Base-by-base conservation (phyloP, 2,329 filamentous ascomycete genomes). In the Paecilomyces sp. region DNA sequence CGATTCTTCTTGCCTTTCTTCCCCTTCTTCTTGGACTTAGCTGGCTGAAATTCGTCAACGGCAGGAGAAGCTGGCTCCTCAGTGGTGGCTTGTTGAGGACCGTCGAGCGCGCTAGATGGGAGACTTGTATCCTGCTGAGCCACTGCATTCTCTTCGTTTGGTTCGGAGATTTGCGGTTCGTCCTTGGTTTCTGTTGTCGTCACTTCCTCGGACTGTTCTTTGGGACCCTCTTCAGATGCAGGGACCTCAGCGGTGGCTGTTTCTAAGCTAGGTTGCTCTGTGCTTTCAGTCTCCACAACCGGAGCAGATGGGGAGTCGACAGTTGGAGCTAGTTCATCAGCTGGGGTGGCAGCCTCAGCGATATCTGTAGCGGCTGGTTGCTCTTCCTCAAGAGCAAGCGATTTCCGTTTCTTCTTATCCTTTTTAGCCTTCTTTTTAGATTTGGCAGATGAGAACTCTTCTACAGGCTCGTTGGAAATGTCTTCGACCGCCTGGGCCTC, bases 351-450 rank as follows among this genome's bases (percentile, higher is more conserved):
- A 47, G 41, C 41, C 28, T 47, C 41, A 3, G 41, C n/a, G 15
- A 18, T n/a, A 6, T 18, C 41, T 47, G 41, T 1, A 18, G 41
- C 22, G n/a, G 41, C 41, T 47, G 24, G 24, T 15, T 66, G 41
- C 33, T 66, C 64, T 13, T 64, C 70, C 58, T 70, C 70, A 12
- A 65, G 62, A 7, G 62, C 59, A n/a, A 66, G 63, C 24, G 64
- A 66, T 56, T 70, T 64, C 58, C 66, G 62, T 52, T 68, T 70
- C 58, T 74, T 77, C 66, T 76, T 76, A 25, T 68, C 68, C 62
- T 75, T 75, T 60, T 73, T 76, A 60, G 70, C 69, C 63, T 76
- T 79, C 60, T 72, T 75, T 63, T 70, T 73, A 3, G 65, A 63
- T 15, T 59, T 64, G 15, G 63, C 13, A 2, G 63, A 60, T 51